Conservation (phyloP, 1,139 yeast species). For the Candida labiduridarum region DNA sequence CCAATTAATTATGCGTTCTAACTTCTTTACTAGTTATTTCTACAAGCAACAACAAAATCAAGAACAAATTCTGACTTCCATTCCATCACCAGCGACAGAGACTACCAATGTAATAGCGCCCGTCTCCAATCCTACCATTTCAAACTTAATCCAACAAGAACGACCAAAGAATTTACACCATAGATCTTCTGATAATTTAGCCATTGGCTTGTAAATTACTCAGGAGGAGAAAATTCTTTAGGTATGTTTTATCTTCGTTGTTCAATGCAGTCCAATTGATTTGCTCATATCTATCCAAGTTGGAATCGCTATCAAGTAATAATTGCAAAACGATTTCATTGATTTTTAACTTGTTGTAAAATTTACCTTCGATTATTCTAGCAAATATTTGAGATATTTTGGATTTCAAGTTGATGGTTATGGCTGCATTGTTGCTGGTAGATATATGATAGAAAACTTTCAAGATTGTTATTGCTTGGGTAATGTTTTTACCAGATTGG, state of each 20-base stretch:
- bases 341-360: conserved; percentile 32
- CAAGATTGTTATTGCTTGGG: conserved; percentile 35
- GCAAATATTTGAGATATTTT: conserved; percentile 30
- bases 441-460: conserved; percentile 39
- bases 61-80: not conserved
- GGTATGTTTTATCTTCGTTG: conserved; percentile 7
- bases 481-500: conserved; percentile 42
- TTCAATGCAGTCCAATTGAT: conserved; percentile 25
- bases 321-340: conserved; percentile 35
- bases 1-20: conserved; percentile 5
- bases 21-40: conserved; percentile 9
- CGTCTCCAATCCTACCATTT: conserved; percentile 8
- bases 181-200: conserved; percentile 34
- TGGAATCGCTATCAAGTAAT: conserved; percentile 23
- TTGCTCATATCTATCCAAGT: conserved; percentile 6
- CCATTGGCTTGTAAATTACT: conserved; percentile 22
- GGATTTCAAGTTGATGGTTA: conserved; percentile 8
- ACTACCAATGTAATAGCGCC: not conserved
- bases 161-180: conserved; percentile 21
- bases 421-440: conserved; percentile 1
- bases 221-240: not conserved
- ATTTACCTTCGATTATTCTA: conserved; percentile 30
- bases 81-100: not conserved
- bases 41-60: conserved; percentile 6
- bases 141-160: conserved; percentile 22